These are phyloP conservation scores for Oemleria cerasiformis DNA, from an alignment of 306 rosid genomes.

Conservation along the genomic window DNA sequence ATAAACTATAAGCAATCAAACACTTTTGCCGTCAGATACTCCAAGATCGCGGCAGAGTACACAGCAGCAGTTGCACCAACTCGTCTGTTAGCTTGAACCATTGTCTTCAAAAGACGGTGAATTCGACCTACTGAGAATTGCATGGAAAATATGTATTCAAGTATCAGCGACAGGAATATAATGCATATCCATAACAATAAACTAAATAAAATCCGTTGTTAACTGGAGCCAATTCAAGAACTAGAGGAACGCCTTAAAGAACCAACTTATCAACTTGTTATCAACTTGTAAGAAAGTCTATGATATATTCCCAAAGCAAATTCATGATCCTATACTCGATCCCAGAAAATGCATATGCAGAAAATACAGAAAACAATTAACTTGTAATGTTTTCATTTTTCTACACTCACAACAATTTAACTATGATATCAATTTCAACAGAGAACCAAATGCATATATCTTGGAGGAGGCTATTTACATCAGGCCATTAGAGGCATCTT, in stretches of 20 bases:
- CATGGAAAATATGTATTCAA: neutral
- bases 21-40: conserved; percentile 34
- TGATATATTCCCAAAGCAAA: neutral
- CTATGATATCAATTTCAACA: too few relatives aligned
- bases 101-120: conserved; percentile 31
- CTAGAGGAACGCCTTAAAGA: neutral
- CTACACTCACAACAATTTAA: too few relatives aligned
- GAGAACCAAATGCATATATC: too few relatives aligned
- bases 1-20: too few relatives aligned
- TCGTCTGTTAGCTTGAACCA: conserved; percentile 30
- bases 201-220: neutral
- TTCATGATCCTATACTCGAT: neutral
- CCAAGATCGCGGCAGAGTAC: conserved; percentile 36
- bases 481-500: too few relatives aligned
- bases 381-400: too few relatives aligned
- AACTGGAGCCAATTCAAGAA: neutral
- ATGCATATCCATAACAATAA: neutral
- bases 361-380: too few relatives aligned
- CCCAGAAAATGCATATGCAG: too few relatives aligned
- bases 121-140: conserved; percentile 37
- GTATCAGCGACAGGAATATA: neutral
- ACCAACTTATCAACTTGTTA: neutral
- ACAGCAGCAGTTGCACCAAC: conserved; percentile 36
- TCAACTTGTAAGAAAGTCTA: neutral
- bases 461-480: too few relatives aligned